Percentiles rank a stretch among this genome's conserved stretches.
phyloP scores from a whole-genome alignment of 139 green algal genomes.

The Dunaliella primolecta region DNA sequence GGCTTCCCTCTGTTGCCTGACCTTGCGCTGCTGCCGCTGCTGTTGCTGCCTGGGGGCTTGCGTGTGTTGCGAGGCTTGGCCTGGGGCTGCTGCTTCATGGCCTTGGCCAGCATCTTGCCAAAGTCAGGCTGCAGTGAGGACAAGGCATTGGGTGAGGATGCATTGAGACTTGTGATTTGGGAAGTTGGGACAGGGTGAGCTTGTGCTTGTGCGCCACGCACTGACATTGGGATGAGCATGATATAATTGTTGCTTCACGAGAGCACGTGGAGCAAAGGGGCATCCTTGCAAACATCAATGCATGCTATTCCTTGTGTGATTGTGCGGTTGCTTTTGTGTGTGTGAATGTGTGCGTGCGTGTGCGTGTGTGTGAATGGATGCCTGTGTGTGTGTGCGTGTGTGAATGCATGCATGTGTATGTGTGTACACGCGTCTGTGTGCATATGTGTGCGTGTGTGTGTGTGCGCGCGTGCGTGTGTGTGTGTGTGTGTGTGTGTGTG shows the following conservation, averaged over 20 bases:
- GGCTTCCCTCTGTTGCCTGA: background rate
- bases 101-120: conserved; percentile 15
- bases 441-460: no score
- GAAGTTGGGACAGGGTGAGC: background rate
- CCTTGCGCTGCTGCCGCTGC: background rate
- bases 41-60: background rate
- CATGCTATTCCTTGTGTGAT: no score
- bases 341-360: background rate
- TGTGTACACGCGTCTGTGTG: no score
- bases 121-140: conserved; percentile 36
- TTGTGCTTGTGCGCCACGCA: background rate
- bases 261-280: background rate
- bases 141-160: background rate
- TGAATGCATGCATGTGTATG: no score
- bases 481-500: no score
- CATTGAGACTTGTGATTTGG: background rate
- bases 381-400: no score
- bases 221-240: background rate
- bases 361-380: no score
- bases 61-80: background rate
- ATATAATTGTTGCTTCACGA: background rate
- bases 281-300: no score
- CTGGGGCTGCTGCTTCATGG: conserved; percentile 7
- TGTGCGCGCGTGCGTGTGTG: no score
- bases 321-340: no score